Evolutionary conservation across 345 rosid genomes (phyloP).

Genomic region (Xanthoceras sorbifolium): DNA sequence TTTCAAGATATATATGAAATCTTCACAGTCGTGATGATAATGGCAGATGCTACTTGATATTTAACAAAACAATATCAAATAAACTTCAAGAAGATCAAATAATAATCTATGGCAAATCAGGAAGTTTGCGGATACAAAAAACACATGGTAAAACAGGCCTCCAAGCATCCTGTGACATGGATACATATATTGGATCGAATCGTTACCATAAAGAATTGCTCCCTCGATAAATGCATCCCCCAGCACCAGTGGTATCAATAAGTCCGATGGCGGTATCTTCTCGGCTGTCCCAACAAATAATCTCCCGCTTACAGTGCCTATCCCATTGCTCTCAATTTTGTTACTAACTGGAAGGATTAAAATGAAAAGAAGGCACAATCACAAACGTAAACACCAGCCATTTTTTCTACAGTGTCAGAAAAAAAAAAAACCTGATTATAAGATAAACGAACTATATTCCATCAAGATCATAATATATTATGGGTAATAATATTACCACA

Average conservation of each 20-base stretch:
- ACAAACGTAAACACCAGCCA: background rate
- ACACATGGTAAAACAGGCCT: background rate
- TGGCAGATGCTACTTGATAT: background rate
- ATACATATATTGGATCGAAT: background rate
- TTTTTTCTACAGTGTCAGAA: background rate
- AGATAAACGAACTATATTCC: slow-evolving; percentile 4
- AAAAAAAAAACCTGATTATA: background rate
- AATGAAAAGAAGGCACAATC: slow-evolving; percentile 6
- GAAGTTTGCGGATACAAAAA: background rate
- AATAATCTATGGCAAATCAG: background rate
- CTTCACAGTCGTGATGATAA: background rate
- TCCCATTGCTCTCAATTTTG: slow-evolving; percentile 50
- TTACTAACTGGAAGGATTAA: slow-evolving; percentile 39
- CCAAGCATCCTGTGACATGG: background rate
- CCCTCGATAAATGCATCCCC: slow-evolving; percentile 92
- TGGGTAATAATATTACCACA: background rate
- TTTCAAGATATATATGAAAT: background rate
- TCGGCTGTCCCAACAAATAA: slow-evolving; percentile 72
- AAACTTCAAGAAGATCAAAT: background rate
- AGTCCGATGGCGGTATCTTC: slow-evolving; percentile 67
- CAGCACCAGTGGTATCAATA: slow-evolving; percentile 89
- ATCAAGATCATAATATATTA: background rate
- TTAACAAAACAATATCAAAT: background rate
- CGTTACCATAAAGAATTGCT: slow-evolving; percentile 66
- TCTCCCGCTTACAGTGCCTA: slow-evolving; percentile 62